These are phyloP conservation scores for Candida odintsovae DNA, from an alignment of 805 yeast genomes.

Conservation along the genomic window DNA sequence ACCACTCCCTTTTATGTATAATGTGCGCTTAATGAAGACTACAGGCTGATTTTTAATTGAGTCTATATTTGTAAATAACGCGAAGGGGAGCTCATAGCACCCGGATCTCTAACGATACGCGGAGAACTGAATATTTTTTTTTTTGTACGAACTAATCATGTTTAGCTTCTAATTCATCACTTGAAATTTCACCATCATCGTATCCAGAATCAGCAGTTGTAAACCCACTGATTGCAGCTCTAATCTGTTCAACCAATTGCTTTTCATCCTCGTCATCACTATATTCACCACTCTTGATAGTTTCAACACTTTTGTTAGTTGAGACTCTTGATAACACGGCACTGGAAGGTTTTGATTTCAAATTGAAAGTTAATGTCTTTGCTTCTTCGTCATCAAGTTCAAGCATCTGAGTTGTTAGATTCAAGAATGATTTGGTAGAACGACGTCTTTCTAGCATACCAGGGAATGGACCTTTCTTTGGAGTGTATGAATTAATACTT, in stretches of 20 bases:
- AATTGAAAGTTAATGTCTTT: constrained; percentile 20
- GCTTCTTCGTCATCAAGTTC: constrained; percentile 63
- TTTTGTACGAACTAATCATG: constrained; percentile 5
- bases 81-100: neutral
- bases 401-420: constrained; percentile 59
- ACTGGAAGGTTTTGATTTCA: constrained; percentile 17
- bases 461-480: constrained; percentile 38
- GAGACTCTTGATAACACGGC: constrained; percentile 17
- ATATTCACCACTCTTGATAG: constrained; percentile 5
- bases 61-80: neutral
- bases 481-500: constrained; percentile 15
- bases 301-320: constrained; percentile 7
- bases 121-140: neutral
- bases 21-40: neutral
- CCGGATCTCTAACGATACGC: neutral
- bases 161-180: constrained; percentile 55
- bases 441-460: constrained; percentile 57
- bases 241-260: constrained; percentile 34
- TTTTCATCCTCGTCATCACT: constrained; percentile 23
- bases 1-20: neutral
- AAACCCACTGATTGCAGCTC: constrained; percentile 34
- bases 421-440: constrained; percentile 68
- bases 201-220: constrained; percentile 11
- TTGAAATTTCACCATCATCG: constrained; percentile 33
- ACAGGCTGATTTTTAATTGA: neutral